These are phyloP conservation scores for Ceratorhiza oryzae-sativae DNA, from an alignment of 1,284 basidiomycete genomes.

Conservation along the genomic window DNA sequence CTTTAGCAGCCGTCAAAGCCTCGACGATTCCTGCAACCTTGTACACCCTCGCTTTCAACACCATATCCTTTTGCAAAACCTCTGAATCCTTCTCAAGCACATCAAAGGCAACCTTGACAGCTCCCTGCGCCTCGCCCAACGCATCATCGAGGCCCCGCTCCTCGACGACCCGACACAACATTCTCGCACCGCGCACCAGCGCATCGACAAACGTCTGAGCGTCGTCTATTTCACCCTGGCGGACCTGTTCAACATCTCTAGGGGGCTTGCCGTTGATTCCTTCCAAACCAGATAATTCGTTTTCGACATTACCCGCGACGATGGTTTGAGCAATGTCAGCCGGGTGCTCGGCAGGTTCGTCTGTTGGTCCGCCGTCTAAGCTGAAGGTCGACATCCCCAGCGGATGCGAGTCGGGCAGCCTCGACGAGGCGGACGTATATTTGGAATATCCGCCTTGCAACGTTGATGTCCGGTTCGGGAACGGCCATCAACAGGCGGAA, in stretches of 20 bases:
- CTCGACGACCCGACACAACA: constrained; percentile 65
- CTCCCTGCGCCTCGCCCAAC: constrained; percentile 57
- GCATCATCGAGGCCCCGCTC: constrained; percentile 54
- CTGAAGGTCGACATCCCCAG: constrained; percentile 52
- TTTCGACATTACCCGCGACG: constrained; percentile 28
- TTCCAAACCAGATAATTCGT: constrained; percentile 40
- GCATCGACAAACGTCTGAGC: constrained; percentile 74
- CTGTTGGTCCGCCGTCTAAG: constrained; percentile 49
- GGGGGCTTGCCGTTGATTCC: constrained; percentile 2
- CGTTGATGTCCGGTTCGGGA: constrained; percentile 62
- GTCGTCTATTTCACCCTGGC: constrained; percentile 60
- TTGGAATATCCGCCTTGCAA: constrained; percentile 78
- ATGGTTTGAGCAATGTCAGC: constrained; percentile 40
- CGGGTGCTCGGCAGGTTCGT: constrained; percentile 46
- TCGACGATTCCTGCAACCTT: constrained; percentile 74
- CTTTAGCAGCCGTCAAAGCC: constrained; percentile 65
- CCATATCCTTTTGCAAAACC: constrained; percentile 25
- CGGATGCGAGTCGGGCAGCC: constrained; percentile 72
- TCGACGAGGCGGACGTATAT: constrained; percentile 86
- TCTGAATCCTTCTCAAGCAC: constrained; percentile 58
- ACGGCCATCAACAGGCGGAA: constrained; percentile 68
- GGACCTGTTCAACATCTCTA: constrained; percentile 14
- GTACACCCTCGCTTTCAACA: constrained; percentile 61
- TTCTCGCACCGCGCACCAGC: constrained; percentile 73
- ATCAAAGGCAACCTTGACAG: constrained; percentile 62